Conservation (phyloP, 208 protist species). For the Naegleria fowleri region DNA sequence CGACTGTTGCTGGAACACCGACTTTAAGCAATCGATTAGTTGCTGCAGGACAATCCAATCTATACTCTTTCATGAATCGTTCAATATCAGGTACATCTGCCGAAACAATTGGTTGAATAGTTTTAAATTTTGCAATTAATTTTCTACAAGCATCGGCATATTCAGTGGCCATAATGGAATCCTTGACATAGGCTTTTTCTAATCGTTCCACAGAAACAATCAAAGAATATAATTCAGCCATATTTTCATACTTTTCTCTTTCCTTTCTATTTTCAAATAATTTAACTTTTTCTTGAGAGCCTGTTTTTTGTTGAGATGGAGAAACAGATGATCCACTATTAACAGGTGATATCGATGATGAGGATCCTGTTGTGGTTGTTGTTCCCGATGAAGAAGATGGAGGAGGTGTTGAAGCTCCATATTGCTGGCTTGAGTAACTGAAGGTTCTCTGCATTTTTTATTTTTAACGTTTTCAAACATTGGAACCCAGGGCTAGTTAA, state of each 20-base stretch:
- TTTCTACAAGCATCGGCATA: slow-evolving; percentile 32
- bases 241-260: slow-evolving; percentile 58
- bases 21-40: slow-evolving; percentile 3
- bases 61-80: slow-evolving; percentile 25
- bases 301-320: background rate
- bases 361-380: background rate
- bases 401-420: background rate
- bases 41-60: slow-evolving; percentile 21
- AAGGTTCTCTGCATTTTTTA: slow-evolving; percentile 6
- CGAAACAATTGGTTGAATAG: background rate
- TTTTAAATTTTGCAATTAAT: slow-evolving; percentile 32
- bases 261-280: slow-evolving; percentile 37
- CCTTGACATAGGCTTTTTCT: slow-evolving; percentile 62
- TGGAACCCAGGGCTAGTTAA: too few relatives aligned
- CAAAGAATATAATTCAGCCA: slow-evolving; percentile 65
- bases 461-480: slow-evolving; percentile 20
- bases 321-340: background rate
- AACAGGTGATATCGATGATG: background rate
- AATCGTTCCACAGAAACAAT: slow-evolving; percentile 54
- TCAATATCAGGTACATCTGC: slow-evolving; percentile 12
- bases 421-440: background rate
- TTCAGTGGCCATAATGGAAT: slow-evolving; percentile 53
- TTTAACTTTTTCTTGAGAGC: background rate
- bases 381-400: background rate
- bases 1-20: slow-evolving; percentile 12